These are phyloP conservation scores for Claviceps sp. DNA, from an alignment of 2,329 filamentous ascomycete species.

Conservation along the genomic window DNA sequence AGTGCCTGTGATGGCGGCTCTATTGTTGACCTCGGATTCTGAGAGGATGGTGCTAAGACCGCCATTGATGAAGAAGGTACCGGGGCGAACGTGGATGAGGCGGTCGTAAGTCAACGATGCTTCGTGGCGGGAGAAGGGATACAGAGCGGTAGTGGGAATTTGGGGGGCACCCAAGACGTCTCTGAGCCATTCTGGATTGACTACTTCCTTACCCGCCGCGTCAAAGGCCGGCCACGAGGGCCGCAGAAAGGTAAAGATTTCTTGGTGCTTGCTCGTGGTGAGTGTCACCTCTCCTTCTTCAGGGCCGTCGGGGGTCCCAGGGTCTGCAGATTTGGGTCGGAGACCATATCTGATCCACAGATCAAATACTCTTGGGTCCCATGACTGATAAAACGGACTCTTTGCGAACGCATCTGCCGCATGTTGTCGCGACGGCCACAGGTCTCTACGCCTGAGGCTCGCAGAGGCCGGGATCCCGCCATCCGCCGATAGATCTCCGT, in stretches of 20 bases:
- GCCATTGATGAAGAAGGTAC: constrained; percentile 58
- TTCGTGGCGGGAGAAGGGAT: constrained; percentile 57
- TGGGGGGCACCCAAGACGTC: constrained; percentile 29
- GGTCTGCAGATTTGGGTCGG: constrained; percentile 38
- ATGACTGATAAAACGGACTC: constrained; percentile 59
- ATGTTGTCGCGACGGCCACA: constrained; percentile 63
- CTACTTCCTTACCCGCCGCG: constrained; percentile 20
- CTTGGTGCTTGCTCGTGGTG: constrained; percentile 70
- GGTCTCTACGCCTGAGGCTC: constrained; percentile 61
- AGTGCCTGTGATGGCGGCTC: constrained; percentile 49
- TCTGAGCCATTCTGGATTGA: constrained; percentile 27
- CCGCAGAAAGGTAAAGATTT: constrained; percentile 62
- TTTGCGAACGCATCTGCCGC: constrained; percentile 54
- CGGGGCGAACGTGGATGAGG: constrained; percentile 49
- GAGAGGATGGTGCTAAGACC: constrained; percentile 41
- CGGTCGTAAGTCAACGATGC: constrained; percentile 39
- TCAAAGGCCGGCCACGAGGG: constrained; percentile 38
- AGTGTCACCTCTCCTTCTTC: constrained; percentile 46
- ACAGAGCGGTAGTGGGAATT: constrained; percentile 22
- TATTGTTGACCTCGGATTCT: constrained; percentile 37
- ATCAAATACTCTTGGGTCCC: constrained; percentile 71
- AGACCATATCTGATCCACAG: constrained; percentile 51
- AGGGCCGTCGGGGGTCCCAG: constrained; percentile 3
- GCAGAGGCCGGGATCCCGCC: constrained; percentile 34
- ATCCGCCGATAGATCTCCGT: constrained; percentile 6